Evolutionary conservation across 2,329 filamentous ascomycete genomes (phyloP).

Genomic region (Fusarium mexicanum): DNA sequence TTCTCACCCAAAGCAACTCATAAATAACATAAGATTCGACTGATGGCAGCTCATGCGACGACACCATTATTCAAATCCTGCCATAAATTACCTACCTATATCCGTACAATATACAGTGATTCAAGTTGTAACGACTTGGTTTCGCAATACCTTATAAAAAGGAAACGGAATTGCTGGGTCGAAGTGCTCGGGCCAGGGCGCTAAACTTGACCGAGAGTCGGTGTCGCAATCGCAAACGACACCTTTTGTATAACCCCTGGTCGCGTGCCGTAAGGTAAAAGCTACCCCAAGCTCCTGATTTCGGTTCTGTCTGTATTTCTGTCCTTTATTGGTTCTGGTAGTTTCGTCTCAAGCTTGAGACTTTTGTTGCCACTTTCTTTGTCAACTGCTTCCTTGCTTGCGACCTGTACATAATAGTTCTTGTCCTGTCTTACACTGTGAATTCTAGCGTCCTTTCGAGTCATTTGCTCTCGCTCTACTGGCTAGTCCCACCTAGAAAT

Average conservation of each 20-base stretch:
- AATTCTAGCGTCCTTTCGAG: background rate
- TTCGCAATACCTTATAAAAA: background rate
- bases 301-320: conserved; percentile 5
- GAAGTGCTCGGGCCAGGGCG: conserved; percentile 18
- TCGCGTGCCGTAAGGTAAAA: conserved; percentile 18
- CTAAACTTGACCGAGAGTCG: conserved; percentile 12
- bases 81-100: background rate
- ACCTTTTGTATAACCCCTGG: conserved; percentile 21
- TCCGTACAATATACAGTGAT: background rate
- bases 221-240: conserved; percentile 23
- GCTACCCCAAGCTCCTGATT: conserved; percentile 29
- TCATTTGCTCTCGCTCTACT: background rate
- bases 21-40: background rate
- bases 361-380: conserved; percentile 6
- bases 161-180: background rate
- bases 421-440: background rate
- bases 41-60: background rate
- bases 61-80: background rate
- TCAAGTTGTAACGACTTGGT: background rate
- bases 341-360: conserved; percentile 2
- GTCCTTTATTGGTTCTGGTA: background rate
- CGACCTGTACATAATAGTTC: conserved; percentile 21
- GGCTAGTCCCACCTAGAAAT: conserved; percentile 40
- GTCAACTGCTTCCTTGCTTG: background rate
- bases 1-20: background rate